Percentiles rank a stretch among this genome's conserved stretches.
phyloP scores from a whole-genome alignment of 1,284 basidiomycete genomes.

The Pseudozyma thailandica region DNA sequence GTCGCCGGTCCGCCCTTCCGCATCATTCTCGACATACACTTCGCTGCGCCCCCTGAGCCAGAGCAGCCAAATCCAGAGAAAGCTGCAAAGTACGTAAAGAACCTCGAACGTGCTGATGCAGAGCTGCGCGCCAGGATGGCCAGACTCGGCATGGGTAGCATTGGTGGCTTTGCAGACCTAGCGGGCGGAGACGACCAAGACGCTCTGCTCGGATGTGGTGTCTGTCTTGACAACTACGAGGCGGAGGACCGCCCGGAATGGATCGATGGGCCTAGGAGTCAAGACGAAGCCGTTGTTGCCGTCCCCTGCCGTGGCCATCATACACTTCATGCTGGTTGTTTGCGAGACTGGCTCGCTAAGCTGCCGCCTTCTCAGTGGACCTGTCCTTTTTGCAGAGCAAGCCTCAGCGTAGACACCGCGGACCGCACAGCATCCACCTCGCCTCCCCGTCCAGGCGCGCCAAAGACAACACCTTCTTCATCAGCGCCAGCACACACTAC shows the following conservation, averaged over 20 bases:
- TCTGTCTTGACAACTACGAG: slow-evolving; percentile 62
- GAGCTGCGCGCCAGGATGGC: slow-evolving; percentile 65
- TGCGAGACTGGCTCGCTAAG: slow-evolving; percentile 60
- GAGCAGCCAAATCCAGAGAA: slow-evolving; percentile 49
- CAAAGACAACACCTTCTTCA: slow-evolving; percentile 6
- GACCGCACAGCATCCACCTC: background rate
- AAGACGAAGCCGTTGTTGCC: slow-evolving; percentile 58
- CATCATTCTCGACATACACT: slow-evolving; percentile 52
- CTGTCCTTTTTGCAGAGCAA: slow-evolving; percentile 62
- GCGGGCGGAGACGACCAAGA: slow-evolving; percentile 14
- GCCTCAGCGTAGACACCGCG: slow-evolving; percentile 21
- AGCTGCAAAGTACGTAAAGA: slow-evolving; percentile 51
- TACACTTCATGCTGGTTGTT: slow-evolving; percentile 58
- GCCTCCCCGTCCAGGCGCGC: background rate
- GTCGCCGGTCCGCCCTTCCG: slow-evolving; percentile 59
- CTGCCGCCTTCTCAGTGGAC: slow-evolving; percentile 60
- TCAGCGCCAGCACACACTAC: slow-evolving; percentile 8
- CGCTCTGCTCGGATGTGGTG: slow-evolving; percentile 53
- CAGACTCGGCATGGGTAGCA: slow-evolving; percentile 57
- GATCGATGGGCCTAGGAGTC: slow-evolving; percentile 50
- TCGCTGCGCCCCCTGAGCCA: slow-evolving; percentile 26
- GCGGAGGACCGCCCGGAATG: slow-evolving; percentile 60
- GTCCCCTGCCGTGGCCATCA: slow-evolving; percentile 64
- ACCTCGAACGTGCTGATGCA: slow-evolving; percentile 61
- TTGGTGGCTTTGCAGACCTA: slow-evolving; percentile 44